These are phyloP conservation scores for Kwoniella botswanensis DNA, from an alignment of 768 basidiomycete genomes.

Conservation along the genomic window DNA sequence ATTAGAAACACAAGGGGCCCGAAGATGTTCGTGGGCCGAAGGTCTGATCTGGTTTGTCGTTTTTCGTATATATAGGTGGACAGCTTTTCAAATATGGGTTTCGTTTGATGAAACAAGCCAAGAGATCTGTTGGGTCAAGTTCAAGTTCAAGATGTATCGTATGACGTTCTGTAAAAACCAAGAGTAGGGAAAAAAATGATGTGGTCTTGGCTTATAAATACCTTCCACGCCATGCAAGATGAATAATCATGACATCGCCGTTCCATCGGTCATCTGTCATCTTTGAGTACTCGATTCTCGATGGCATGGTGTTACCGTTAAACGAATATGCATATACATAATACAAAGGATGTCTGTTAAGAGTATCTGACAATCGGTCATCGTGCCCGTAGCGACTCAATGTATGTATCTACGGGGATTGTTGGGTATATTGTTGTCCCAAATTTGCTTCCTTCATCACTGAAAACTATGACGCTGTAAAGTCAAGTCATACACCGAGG, in stretches of 20 bases:
- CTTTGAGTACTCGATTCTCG: neutral
- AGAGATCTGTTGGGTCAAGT: neutral
- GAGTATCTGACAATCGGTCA: neutral
- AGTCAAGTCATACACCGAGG: too few species aligned
- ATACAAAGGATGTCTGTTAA: neutral
- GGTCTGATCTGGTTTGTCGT: neutral
- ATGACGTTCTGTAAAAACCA: too few species aligned
- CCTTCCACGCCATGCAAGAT: neutral
- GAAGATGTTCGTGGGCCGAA: neutral
- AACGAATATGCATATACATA: neutral
- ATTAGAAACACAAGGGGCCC: neutral
- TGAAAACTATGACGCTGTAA: too few species aligned
- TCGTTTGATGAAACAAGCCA: neutral
- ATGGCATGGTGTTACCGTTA: neutral
- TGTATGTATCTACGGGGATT: neutral
- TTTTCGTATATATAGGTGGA: neutral
- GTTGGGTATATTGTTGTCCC: too few species aligned
- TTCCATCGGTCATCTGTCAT: neutral
- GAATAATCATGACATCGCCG: neutral
- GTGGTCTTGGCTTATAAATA: neutral
- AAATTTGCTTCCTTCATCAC: too few species aligned
- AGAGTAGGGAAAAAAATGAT: too few species aligned
- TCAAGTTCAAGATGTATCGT: too few species aligned
- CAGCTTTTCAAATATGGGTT: neutral
- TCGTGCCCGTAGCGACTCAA: neutral